Percentiles rank a stretch among this genome's conserved stretches.
These are phyloP conservation scores for Areca catechu DNA, from an alignment of 176 grass and related monocot genomes.

Conservation along the genomic window DNA sequence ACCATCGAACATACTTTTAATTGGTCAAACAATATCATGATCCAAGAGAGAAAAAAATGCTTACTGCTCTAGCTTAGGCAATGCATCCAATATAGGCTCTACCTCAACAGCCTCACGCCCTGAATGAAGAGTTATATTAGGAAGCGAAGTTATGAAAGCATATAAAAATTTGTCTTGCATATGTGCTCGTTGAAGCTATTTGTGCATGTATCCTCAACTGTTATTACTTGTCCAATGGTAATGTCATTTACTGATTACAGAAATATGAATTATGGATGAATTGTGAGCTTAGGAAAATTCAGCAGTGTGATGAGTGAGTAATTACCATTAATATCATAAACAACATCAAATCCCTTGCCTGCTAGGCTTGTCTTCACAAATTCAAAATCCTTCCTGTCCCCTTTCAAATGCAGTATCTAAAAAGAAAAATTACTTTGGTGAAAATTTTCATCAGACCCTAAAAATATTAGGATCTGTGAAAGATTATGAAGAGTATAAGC, in stretches of 20 bases:
- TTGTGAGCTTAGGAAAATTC: too few relatives aligned
- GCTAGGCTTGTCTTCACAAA: slow-evolving; percentile 82
- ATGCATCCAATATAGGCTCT: slow-evolving; percentile 65
- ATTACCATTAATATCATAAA: slow-evolving; percentile 93
- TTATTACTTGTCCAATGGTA: too few relatives aligned
- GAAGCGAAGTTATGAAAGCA: too few relatives aligned
- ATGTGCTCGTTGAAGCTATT: too few relatives aligned
- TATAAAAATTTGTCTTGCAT: too few relatives aligned
- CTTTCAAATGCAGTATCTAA: slow-evolving; percentile 89
- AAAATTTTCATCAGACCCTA: neutral
- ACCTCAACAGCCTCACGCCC: slow-evolving; percentile 71
- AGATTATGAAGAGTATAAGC: too few relatives aligned
- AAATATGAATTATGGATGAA: too few relatives aligned
- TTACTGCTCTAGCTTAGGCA: slow-evolving; percentile 96
- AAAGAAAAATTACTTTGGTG: slow-evolving; percentile 3
- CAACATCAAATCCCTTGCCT: slow-evolving; percentile 68
- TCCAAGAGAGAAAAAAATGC: slow-evolving; percentile 3
- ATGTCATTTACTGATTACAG: too few relatives aligned
- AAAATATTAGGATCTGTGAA: too few relatives aligned
- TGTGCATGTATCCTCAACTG: too few relatives aligned
- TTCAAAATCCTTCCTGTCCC: slow-evolving; percentile 80
- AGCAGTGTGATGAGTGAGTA: neutral
- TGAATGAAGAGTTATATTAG: slow-evolving; percentile 18
- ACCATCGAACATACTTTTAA: neutral
- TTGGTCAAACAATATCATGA: neutral